Evolutionary conservation across 768 basidiomycete species (phyloP), one percentile per base, ranked within the genome.

Genomic region (Mycena rebaudengoi): DNA sequence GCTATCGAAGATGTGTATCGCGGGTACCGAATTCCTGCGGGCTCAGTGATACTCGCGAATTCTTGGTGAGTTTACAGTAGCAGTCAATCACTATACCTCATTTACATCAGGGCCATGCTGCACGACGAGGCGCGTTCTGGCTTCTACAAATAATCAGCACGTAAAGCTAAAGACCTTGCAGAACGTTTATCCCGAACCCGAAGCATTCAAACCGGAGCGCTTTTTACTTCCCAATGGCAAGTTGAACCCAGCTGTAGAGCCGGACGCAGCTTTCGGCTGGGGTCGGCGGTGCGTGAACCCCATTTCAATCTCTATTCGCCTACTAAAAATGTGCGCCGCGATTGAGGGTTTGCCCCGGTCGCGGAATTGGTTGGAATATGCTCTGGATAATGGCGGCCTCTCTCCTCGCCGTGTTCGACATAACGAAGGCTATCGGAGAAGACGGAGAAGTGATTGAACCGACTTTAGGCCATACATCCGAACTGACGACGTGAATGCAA

Each of bases 11-110:
- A 59, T 44, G 60, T 49, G 23, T 70, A 62, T 35, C 21, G 45
- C 7, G 69, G 64, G 18, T 66, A 69, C 55, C 50, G 52, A 32
- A 57, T 68, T 12, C 67, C 67, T 11, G 53, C 64, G 16, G 67
- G 62, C 14, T 52, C 64, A 16, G 11, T 51, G 13, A 39, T 60
- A 7, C 11, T 60, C 25, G 49, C 25, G 33, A 60, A 60, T 52
- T 10, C 39, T 8, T 60, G 59, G 59, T 60, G n/a, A n/a, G n/a
- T n/a, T n/a, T n/a, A n/a, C n/a, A n/a, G n/a, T n/a, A n/a, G n/a
- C 20, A 26, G 51, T 54, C 53, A n/a, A n/a, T 21, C n/a, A 7
- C 14, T 35, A n/a, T 21, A 21, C n/a, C 13, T 43, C n/a, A 39
- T 39, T 37, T 3, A 54, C 53, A 6, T n/a, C n/a, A 54, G 53